Base-by-base conservation (phyloP, 176 grass and related monocot genomes). In the Triticum turgidum region DNA sequence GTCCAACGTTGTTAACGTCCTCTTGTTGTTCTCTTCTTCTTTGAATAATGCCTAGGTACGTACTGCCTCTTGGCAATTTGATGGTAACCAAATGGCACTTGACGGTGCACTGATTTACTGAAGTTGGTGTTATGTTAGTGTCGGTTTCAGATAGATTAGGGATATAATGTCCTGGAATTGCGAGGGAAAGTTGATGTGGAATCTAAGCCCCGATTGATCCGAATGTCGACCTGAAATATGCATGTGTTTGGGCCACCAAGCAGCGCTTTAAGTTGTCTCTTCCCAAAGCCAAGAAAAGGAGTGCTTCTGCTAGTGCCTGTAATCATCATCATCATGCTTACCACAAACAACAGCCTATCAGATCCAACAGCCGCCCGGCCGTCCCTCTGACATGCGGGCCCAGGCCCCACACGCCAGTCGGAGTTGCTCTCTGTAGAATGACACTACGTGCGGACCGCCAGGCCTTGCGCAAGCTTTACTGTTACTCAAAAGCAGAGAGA, bases 201-300 rank as follows among this genome's bases (percentile, higher is more conserved):
- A 90, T 83, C 65, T 83, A 49, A 66, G 59, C 65, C 25, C 32
- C 21, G 5, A 76, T 44, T 45, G 51, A 54, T 65, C 24, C 27
- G 18, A 21, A 7, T 30, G 2, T 11, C 11, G 30, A 56, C 42
- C 72, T 76, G 65, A 86, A 38, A 15, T 70, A 11, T 21, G 54
- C 54, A 56, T 56, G 17, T 20, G 12, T 76, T 20, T 12, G 17
- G 29, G 58, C 41, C 21, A 79, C n/a, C 58, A 4, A 49, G 12
- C 45, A 13, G 5, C 5, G 80, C 89, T 84, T 80, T 80, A 37
- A 68, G 18, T 87, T 62, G 13, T 76, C 47, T 91, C 89, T 39
- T 76, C 89, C 85, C 76, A 63, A 87, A 87, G 89, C 81, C 85
- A 91, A 87, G 85, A 13, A 91, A 91, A 87, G 89, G 18, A 58